Percentiles rank a stretch among this genome's conserved stretches.
Evolutionary conservation across 2,329 filamentous ascomycete genomes (phyloP).

Genomic region (Daldinia eschscholtzii): DNA sequence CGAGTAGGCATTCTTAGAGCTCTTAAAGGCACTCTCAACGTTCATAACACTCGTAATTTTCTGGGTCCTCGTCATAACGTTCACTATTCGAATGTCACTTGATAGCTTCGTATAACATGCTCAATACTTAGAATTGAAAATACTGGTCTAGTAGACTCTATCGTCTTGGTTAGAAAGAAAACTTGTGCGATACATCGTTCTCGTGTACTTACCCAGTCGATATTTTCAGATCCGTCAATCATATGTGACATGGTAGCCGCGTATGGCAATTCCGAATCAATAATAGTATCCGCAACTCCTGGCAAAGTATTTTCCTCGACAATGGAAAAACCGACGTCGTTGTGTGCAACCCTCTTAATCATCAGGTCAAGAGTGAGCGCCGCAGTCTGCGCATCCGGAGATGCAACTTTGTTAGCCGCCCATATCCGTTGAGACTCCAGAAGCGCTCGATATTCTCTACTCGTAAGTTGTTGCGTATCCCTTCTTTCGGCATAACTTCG

Average conservation of each 20-base stretch:
- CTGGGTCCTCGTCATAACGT: not conserved
- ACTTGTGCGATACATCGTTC: not conserved
- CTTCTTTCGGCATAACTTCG: not conserved
- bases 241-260: conserved; percentile 9
- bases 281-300: not conserved
- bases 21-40: no score
- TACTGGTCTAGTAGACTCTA: not conserved
- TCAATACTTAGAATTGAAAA: not conserved
- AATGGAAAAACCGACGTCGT: conserved; percentile 2
- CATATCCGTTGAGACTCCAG: conserved; percentile 45
- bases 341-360: conserved; percentile 36
- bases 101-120: not conserved
- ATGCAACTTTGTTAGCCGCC: conserved; percentile 16
- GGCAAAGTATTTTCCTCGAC: not conserved
- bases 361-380: conserved; percentile 40
- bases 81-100: not conserved
- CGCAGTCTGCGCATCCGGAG: conserved; percentile 43
- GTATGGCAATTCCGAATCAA: conserved; percentile 8
- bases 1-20: no score
- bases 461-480: conserved; percentile 11
- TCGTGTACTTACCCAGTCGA: conserved; percentile 4
- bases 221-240: conserved; percentile 12
- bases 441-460: conserved; percentile 35
- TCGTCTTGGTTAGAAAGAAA: not conserved
- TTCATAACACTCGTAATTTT: no score